Evolutionary conservation across 176 grass and related monocot species (phyloP).

Genomic region (Oryza meridionalis): DNA sequence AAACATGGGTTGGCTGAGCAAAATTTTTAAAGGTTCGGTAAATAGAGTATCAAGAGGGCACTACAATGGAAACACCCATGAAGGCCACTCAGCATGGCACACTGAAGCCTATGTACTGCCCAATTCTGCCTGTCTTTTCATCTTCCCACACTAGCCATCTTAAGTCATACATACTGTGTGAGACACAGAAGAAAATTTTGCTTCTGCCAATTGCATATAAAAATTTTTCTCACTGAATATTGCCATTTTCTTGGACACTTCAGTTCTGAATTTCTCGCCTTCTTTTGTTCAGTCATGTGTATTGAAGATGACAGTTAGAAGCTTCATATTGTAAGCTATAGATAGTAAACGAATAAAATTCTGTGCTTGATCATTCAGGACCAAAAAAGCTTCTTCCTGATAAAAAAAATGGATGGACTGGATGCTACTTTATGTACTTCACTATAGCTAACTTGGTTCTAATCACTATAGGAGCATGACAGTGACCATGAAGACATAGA

Average conservation of each 20-base stretch:
- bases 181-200: background rate
- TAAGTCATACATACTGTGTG: background rate
- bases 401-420: conserved; percentile 7
- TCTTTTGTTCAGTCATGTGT: conserved; percentile 21
- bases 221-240: background rate
- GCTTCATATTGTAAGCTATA: background rate
- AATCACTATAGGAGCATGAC: conserved; percentile 42
- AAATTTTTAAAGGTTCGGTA: conserved; percentile 72
- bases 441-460: conserved; percentile 27
- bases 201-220: background rate
- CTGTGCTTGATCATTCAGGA: conserved; percentile 7
- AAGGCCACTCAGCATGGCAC: conserved; percentile 45
- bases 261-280: conserved; percentile 15
- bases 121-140: background rate
- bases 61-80: conserved; percentile 52
- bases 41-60: conserved; percentile 73
- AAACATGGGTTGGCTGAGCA: conserved; percentile 78
- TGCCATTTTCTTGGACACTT: conserved; percentile 6
- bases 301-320: conserved; percentile 1
- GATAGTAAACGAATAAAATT: conserved; percentile 3
- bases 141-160: conserved; percentile 15
- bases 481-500: conserved; percentile 74
- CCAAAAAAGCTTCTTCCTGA: conserved; percentile 6
- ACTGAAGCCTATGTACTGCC: conserved; percentile 49
- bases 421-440: conserved; percentile 35